Base-by-base conservation (phyloP, 768 basidiomycete species). In the Suillus decipiens region DNA sequence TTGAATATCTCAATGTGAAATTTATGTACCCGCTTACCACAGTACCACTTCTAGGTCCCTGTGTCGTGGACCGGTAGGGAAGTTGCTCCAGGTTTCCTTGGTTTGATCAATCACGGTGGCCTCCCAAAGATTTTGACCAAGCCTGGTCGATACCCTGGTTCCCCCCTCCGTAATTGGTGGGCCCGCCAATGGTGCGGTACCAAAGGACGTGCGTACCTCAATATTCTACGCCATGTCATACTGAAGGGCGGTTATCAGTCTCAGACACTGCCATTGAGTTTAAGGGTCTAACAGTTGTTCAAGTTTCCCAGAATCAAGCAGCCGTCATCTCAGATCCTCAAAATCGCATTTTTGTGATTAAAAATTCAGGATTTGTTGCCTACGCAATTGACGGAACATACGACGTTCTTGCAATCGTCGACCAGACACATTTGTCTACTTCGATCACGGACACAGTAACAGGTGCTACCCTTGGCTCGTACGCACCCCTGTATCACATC, bases 131-230 rank as follows among this genome's bases (percentile, higher is more conserved):
- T 94, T 43, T 70, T 94, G 55, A 88, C 86, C 3, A 82, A 80
- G 50, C 87, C 92, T 5, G 92, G 92, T 36, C 87, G 89, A 10
- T 94, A 94, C 68, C 91, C 93, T 24, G 79, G 82, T 0, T 87
- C 87, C 72, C 90, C 90, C 12, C 78, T 91, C 55, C 80, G 89
- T 3, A 93, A 93, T 65, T 93, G 92, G 92, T 93, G 90, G 90
- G 91, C 91, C 4, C 82, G 92, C 17, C 72, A 79, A n/a, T 93
- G 86, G 84, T 71, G 75, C 60, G 92, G 90, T 19, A 87, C 84
- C 3, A 83, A 82, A 70, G 89, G 89, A 69, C 73, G 90, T 89
- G 71, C 67, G 88, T 79, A 8, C 48, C 31, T 8, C 19, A 22
- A 51, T n/a, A n/a, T 43, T 43, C 37, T 22, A 42, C 37, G 19